Evolutionary conservation across 768 basidiomycete species (phyloP).

Genomic region (Mycena galopus): DNA sequence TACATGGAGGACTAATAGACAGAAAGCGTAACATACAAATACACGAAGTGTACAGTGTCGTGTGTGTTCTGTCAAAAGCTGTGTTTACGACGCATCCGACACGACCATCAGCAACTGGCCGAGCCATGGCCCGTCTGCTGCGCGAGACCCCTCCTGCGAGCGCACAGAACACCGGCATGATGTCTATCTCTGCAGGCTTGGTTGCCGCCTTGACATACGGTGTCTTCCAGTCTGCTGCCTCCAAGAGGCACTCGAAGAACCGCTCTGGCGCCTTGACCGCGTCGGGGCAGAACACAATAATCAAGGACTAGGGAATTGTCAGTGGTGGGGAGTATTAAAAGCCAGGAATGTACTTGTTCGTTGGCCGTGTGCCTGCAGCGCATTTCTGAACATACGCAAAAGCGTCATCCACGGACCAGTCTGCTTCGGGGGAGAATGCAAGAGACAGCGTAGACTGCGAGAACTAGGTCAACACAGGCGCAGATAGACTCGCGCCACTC

Average conservation of each 20-base stretch:
- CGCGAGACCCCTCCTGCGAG: constrained; percentile 70
- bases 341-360: constrained; percentile 57
- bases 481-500: constrained; percentile 42
- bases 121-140: constrained; percentile 65
- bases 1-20: too few species aligned
- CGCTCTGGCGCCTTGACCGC: constrained; percentile 59
- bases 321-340: constrained; percentile 20
- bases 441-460: constrained; percentile 76
- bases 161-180: constrained; percentile 81
- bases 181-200: constrained; percentile 88
- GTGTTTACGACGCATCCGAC: constrained; percentile 65
- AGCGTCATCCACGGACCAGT: constrained; percentile 66
- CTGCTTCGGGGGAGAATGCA: constrained; percentile 78
- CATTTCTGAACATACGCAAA: constrained; percentile 71
- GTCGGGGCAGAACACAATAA: constrained; percentile 74
- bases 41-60: too few species aligned
- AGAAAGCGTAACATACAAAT: too few species aligned
- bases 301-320: constrained; percentile 73
- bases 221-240: constrained; percentile 74
- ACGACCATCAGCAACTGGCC: constrained; percentile 79
- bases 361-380: constrained; percentile 52
- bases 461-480: constrained; percentile 6
- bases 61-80: too few species aligned
- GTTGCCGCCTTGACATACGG: constrained; percentile 67
- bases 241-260: constrained; percentile 74